These are phyloP conservation scores for Emmonsiellopsis sp. DNA, from an alignment of 2,329 filamentous ascomycete genomes.

Conservation along the genomic window DNA sequence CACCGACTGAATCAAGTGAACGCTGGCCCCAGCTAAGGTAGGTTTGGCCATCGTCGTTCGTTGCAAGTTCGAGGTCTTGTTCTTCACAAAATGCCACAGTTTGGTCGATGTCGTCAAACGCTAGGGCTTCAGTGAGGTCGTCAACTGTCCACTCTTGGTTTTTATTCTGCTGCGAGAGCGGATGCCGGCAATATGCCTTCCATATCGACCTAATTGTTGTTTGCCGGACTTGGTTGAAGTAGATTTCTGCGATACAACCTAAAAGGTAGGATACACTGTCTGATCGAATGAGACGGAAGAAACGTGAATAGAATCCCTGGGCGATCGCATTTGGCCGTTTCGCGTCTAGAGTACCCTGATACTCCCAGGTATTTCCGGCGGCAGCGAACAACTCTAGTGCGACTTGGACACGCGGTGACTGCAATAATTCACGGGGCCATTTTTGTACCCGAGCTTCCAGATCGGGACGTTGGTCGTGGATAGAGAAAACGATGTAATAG, in stretches of 20 bases:
- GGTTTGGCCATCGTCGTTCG: slow-evolving; percentile 35
- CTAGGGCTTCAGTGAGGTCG: slow-evolving; percentile 43
- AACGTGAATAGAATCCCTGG: slow-evolving; percentile 49
- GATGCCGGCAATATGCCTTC: slow-evolving; percentile 42
- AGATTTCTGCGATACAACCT: slow-evolving; percentile 56
- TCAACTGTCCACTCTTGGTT: slow-evolving; percentile 50
- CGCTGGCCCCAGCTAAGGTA: slow-evolving; percentile 44
- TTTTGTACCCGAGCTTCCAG: slow-evolving; percentile 50
- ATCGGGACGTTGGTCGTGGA: slow-evolving; percentile 44
- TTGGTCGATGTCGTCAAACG: slow-evolving; percentile 48
- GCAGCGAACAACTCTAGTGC: slow-evolving; percentile 50
- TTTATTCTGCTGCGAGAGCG: slow-evolving; percentile 38
- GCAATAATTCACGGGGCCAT: slow-evolving; percentile 43
- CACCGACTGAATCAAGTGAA: slow-evolving; percentile 41
- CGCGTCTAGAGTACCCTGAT: slow-evolving; percentile 43
- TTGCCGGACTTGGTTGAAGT: slow-evolving; percentile 51
- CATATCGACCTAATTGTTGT: slow-evolving; percentile 48
- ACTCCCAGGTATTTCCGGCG: slow-evolving; percentile 44
- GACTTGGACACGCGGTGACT: slow-evolving; percentile 45
- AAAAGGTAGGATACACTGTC: slow-evolving; percentile 51
- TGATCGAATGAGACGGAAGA: slow-evolving; percentile 50
- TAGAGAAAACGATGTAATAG: slow-evolving; percentile 51
- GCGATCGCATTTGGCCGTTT: slow-evolving; percentile 44
- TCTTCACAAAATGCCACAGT: slow-evolving; percentile 45
- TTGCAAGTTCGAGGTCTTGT: slow-evolving; percentile 44